A percentile compares a stretch with the other conserved stretches of the same genome.
These are phyloP conservation scores for Cyathus striatus DNA, from an alignment of 768 basidiomycete species.

Conservation along the genomic window DNA sequence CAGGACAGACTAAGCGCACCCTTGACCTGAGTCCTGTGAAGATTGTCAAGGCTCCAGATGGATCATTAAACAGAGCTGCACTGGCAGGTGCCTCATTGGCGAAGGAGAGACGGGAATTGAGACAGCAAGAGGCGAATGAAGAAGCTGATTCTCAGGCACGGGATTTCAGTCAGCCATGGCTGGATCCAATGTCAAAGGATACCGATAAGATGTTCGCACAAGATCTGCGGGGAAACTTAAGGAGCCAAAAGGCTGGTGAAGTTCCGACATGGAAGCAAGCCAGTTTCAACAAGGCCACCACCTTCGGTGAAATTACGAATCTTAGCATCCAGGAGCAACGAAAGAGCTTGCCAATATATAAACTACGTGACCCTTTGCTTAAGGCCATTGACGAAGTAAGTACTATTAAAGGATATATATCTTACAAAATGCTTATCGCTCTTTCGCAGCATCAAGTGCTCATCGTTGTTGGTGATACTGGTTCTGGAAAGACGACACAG, in stretches of 20 bases:
- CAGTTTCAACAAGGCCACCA: slow-evolving; percentile 92
- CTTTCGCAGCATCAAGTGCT: slow-evolving; percentile 82
- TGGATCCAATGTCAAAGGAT: slow-evolving; percentile 95
- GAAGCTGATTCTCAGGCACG: slow-evolving; percentile 90
- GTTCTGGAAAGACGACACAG: slow-evolving; percentile 98
- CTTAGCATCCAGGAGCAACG: slow-evolving; percentile 94
- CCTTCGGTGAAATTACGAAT: slow-evolving; percentile 88
- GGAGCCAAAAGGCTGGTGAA: slow-evolving; percentile 79
- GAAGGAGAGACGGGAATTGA: slow-evolving; percentile 90
- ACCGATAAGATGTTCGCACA: slow-evolving; percentile 88
- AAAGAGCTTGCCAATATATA: slow-evolving; percentile 88
- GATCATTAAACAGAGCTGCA: slow-evolving; percentile 92
- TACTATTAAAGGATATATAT: slow-evolving; percentile 13
- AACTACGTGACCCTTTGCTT: slow-evolving; percentile 84
- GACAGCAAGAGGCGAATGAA: slow-evolving; percentile 93
- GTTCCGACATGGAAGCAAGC: slow-evolving; percentile 89
- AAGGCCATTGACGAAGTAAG: slow-evolving; percentile 86
- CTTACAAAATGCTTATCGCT: slow-evolving; percentile 6
- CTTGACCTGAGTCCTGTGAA: slow-evolving; percentile 96
- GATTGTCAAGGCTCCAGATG: slow-evolving; percentile 97
- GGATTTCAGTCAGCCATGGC: slow-evolving; percentile 95
- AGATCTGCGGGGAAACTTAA: slow-evolving; percentile 77
- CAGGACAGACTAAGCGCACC: slow-evolving; percentile 94
- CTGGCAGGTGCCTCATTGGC: slow-evolving; percentile 90
- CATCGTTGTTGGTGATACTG: slow-evolving; percentile 97